Base-by-base conservation (phyloP, 1,284 basidiomycete species). In the Austroboletus niveus region DNA sequence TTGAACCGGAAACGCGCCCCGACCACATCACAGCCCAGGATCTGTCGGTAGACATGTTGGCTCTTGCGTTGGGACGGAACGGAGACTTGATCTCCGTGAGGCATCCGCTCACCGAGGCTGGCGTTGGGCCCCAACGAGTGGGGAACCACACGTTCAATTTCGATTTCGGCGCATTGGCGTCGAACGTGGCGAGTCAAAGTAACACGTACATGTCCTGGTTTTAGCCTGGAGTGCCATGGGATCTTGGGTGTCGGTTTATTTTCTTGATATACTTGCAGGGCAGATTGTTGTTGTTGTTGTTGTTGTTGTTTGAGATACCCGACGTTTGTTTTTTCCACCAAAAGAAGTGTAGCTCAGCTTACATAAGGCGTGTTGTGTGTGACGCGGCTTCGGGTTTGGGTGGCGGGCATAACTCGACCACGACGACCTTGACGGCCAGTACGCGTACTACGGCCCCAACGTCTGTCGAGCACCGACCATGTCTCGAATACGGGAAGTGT, bases 401-500 rank as follows among this genome's bases (percentile, higher is more conserved):
- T 60, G 57, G 50, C 47, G 53, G 52, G 54, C 14, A 59, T 42
- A 35, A 17, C 45, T 52, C 22, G 48, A 63, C 64, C 47, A 59
- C 60, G 51, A 64, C 63, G 53, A 55, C 60, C 41, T 42, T 42
- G 48, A 45, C 45, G 47, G 45, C 31, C 14, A 52, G 34, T 48
- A 42, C 42, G 39, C 45, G 8, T 10, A 43, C n/a, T 4, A 44
- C 49, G 38, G 43, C 35, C 43, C 15, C 43, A 48, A 35, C 52
- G 42, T 30, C 47, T 38, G 27, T 51, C 46, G 51, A 47, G 52
- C 49, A 42, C 32, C 7, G 14, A 43, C 29, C 53, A 81, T 87
- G 83, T 77, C 84, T 61, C 80, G 84, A 71, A 91, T 92, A 82
- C 82, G 85, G 62, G 94, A 97, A 62, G 95, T 99, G 63, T 99